A percentile compares a stretch with the other conserved stretches of the same genome.
Conservation (phyloP, 768 basidiomycete genomes). For the Tulasnella sp. region DNA sequence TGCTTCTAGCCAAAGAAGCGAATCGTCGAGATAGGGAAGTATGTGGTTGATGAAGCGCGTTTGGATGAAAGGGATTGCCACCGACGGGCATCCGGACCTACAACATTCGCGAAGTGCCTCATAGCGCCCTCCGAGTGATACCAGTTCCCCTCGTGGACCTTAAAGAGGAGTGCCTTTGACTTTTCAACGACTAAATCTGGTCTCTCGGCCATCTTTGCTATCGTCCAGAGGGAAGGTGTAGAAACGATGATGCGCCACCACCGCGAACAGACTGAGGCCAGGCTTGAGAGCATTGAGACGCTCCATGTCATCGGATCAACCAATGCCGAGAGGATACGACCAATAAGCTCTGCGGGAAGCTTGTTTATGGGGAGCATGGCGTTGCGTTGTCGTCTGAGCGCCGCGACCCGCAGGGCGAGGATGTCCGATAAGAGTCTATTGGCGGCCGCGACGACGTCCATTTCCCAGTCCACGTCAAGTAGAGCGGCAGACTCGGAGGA, state of each 20-base stretch:
- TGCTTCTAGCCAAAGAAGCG: neutral
- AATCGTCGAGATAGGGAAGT: neutral
- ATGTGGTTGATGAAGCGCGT: neutral
- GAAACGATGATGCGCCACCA: neutral
- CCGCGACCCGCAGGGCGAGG: neutral
- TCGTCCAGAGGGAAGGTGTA: neutral
- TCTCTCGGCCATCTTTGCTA: neutral
- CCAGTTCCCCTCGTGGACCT: neutral
- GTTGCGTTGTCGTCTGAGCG: neutral
- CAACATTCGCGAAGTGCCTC: neutral
- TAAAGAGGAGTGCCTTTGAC: neutral
- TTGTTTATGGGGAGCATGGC: neutral
- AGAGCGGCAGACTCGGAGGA: neutral
- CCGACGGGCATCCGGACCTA: neutral
- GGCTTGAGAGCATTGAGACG: neutral
- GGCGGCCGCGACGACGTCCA: neutral
- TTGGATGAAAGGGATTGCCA: neutral
- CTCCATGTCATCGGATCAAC: neutral
- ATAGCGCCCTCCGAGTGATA: neutral
- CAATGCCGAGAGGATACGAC: neutral
- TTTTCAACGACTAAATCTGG: neutral
- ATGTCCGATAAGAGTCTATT: neutral
- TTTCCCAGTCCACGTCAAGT: neutral
- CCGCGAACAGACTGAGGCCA: neutral
- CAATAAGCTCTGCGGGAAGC: neutral